Evolutionary conservation across 805 yeast species (phyloP), one percentile per base, ranked within the genome.

Genomic region (Yarrowia sp.): DNA sequence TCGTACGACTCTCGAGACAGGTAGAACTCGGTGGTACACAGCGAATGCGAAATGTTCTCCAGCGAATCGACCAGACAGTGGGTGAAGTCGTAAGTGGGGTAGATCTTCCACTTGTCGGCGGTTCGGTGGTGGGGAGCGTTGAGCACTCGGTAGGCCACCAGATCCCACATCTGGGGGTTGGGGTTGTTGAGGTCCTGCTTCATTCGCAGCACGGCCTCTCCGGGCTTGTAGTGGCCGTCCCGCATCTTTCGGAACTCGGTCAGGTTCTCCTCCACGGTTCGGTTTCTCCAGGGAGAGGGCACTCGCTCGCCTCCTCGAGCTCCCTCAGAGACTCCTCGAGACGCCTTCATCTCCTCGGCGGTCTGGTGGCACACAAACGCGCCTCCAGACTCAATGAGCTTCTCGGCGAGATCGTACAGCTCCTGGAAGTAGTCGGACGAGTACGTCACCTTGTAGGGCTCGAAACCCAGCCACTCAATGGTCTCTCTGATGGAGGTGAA

Each of bases 101-200:
- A 95, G 71, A 95, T 94, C 80, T 90, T 91, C 99, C 99, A 95
- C 80, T 91, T 91, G 77, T 87, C 89, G 69, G 98, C 99, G 12
- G 99, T 95, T 81, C 98, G 89, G 80, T 94, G 97, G 80, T 95
- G 99, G 42, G 92, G 86, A 14, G 97, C 92, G 74, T 94, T 85
- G 74, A 95, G 83, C 3, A 95, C 97, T 78, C 99, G 87, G 81
- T 95, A 95, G 12, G 99, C 99, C 71, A 95, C 95, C 72, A 95
- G 84, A 80, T 95, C 99, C 99, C 99, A 95, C 99, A 95, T 95
- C 82, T 95, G 99, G 16, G 99, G 99, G 72, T 91, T 90, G 72
- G 97, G 97, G 16, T 95, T 90, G 9, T 79, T 77, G 72, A 95
- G 82, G 76, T 95, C 97, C 83, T 92, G 97, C 78, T 94, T 94